Evolutionary conservation across 192 early-diverging fungal genomes (phyloP), one percentile per base, ranked within the genome.

Genomic region (Coemansia sp.): DNA sequence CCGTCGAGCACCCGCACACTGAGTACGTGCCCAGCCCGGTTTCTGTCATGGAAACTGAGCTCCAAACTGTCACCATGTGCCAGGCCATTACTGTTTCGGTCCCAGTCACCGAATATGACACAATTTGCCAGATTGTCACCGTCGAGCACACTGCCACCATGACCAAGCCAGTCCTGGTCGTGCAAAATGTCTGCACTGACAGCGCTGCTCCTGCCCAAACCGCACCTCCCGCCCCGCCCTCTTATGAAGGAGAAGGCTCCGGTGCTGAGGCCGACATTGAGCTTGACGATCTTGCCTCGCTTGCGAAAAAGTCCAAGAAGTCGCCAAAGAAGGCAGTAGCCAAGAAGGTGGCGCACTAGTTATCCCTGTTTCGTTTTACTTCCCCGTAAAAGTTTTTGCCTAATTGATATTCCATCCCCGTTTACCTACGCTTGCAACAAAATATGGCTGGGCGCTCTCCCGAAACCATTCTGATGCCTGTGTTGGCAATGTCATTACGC

Each of bases 111-210:
- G 78, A 80, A 38, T 80, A 80, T 22, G 78, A 80, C 40, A 80
- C 78, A 5, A 65, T 80, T 5, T 80, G 72, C 59, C 78, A 80
- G 69, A 70, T 80, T 9, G 78, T 80, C 32, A 80, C 78, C 2
- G 73, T 75, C 36, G 65, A 80, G 11, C 68, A 59, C 45, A 80
- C 78, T 1, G 68, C 61, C 8, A 80, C 78, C 7, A 40, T 75
- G 31, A 80, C 78, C 45, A 80, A 80, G 72, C 78, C 78, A 2
- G 78, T 80, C 7, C 69, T 80, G 1, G 78, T 80, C 15, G 78
- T 80, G 9, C 78, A 80, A 62, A 80, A 80, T 17, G 69, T 80
- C 41, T 80, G 78, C 58, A 80, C 78, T 0, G 78, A 80, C 32
- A 35, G 32, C 7, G 4, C 32, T 35, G 32, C 32, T 35, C 7